Evolutionary conservation across 495 filamentous ascomycete genomes (phyloP), one percentile per base, ranked within the genome.

Genomic region (Extremus antarcticus): DNA sequence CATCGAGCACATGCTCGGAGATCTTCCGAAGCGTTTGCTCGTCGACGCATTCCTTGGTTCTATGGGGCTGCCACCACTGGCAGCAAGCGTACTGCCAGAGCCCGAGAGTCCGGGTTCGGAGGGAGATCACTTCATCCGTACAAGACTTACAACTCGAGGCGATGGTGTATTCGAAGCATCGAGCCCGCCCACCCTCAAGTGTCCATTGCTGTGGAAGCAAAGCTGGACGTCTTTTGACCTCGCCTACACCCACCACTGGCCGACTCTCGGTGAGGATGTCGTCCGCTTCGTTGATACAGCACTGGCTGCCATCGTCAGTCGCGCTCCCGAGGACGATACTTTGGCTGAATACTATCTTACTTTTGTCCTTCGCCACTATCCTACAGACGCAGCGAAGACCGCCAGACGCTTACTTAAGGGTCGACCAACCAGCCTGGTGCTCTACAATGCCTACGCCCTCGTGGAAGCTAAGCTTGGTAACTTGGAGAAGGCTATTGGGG

Each of bases 401-500:
- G 86, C 86, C 10, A 95, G 90, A 60, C 69, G 63, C 0, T 67
- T 94, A 0, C 65, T 96, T 11, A 91, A 87, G 62, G 74, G 74
- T 50, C 76, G 81, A 56, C 72, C 80, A 1, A 75, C 81, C 0
- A 86, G 78, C 62, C 65, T 87, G 9, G 70, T 75, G 25, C 70
- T 95, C 3, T 95, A 91, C 68, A 86, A 89, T 61, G 81, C 80
- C 0, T 91, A 89, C 58, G 85, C 84, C 2, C 70, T 89, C 22
- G 77, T 88, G 39, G 85, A 94, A 65, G 78, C 73, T 61, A 73
- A 74, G 25, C 76, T 74, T 48, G 74, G 72, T 0, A 81, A 82
- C 47, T 51, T 63, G 0, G 71, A 75, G 4, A 68, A 76, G 49
- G 81, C 86, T 23, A 66, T 76, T 20, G 77, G 78, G 43, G 78